phyloP scores from a whole-genome alignment of 352 stramenopile species.

The Phytophthora litchii region DNA sequence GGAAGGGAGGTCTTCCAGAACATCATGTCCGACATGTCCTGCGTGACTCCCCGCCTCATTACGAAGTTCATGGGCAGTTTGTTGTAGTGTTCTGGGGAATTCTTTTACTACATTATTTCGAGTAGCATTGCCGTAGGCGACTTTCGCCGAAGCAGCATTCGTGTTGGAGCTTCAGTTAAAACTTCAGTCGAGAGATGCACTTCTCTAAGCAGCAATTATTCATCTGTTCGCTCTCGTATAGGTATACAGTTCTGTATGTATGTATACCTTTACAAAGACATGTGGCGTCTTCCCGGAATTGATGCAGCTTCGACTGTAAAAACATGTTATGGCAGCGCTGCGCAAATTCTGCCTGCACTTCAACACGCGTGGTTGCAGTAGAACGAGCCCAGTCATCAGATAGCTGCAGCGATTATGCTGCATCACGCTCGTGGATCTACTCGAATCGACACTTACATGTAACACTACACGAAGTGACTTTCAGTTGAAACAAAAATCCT shows the following conservation, averaged over 20 bases:
- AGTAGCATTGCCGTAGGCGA: background rate
- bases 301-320: background rate
- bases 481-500: too few relatives aligned
- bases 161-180: background rate
- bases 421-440: background rate
- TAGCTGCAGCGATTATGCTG: background rate
- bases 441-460: too few relatives aligned
- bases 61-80: too few relatives aligned
- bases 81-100: background rate
- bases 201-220: constrained; percentile 1
- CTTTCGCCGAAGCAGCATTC: background rate
- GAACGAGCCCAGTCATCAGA: background rate
- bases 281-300: too few relatives aligned
- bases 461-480: too few relatives aligned
- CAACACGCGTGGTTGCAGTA: constrained; percentile 8
- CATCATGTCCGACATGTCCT: too few relatives aligned
- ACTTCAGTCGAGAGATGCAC: constrained; percentile 2
- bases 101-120: background rate
- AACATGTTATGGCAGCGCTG: background rate
- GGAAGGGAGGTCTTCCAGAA: too few relatives aligned
- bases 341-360: background rate
- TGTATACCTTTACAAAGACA: too few relatives aligned
- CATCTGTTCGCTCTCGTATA: background rate
- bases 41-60: too few relatives aligned
- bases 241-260: too few relatives aligned